Evolutionary conservation across 495 filamentous ascomycete genomes (phyloP).

Genomic region (Penicillium dipodomyicola): DNA sequence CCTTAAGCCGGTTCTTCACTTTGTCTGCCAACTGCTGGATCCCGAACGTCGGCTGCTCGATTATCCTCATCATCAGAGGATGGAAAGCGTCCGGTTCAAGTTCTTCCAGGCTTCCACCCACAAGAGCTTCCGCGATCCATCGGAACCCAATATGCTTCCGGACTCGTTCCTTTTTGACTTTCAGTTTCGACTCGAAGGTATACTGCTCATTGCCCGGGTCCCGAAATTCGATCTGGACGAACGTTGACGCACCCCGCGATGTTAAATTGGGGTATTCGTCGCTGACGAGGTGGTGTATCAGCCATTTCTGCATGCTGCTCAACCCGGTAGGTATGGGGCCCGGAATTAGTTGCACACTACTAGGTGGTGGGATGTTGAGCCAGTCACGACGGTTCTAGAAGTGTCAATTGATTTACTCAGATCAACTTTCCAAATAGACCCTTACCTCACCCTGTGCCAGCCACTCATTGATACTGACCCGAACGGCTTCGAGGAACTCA

Average conservation of each 20-base stretch:
- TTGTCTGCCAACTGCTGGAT: constrained; percentile 25
- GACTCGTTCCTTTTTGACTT: constrained; percentile 42
- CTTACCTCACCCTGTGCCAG: constrained; percentile 29
- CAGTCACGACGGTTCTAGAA: constrained; percentile 22
- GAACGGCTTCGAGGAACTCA: constrained; percentile 53
- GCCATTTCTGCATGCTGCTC: constrained; percentile 56
- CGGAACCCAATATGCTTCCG: constrained; percentile 58
- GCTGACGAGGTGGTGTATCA: constrained; percentile 67
- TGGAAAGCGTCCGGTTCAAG: constrained; percentile 48
- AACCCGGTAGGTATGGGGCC: constrained; percentile 24
- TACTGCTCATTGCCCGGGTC: constrained; percentile 49
- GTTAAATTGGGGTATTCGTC: constrained; percentile 59
- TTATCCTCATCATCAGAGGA: constrained; percentile 33
- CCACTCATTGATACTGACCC: constrained; percentile 53
- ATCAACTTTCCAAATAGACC: background rate
- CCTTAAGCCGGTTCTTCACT: constrained; percentile 41
- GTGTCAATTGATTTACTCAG: background rate
- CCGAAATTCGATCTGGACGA: constrained; percentile 51
- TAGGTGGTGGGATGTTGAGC: constrained; percentile 35
- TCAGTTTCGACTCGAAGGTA: constrained; percentile 35
- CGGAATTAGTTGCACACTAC: background rate
- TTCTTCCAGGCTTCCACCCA: constrained; percentile 53
- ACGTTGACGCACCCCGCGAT: constrained; percentile 43
- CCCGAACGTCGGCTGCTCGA: constrained; percentile 40
- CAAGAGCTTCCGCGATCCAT: constrained; percentile 68